Evolutionary conservation across 2,329 filamentous ascomycete genomes (phyloP), one percentile per base, ranked within the genome.

Genomic region (Xylaria sp.): DNA sequence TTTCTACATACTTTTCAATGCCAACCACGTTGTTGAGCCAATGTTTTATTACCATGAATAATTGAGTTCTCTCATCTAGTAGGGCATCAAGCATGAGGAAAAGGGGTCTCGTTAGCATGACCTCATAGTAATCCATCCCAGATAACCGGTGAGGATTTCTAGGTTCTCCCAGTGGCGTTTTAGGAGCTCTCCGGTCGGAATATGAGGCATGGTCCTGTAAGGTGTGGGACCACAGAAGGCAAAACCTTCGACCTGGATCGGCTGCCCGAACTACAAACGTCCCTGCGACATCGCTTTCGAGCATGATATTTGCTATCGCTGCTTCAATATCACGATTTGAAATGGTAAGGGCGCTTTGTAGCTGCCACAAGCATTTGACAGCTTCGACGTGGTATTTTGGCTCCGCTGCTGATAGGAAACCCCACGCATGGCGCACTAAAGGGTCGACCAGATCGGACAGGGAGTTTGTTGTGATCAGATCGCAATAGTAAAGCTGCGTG

Each of bases 361-460:
- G 81, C 71, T 93, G 89, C 92, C 96, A 97, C 44, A 99, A 82
- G 72, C 89, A 91, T 64, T 92, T 89, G 9, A 96, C 92, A 20
- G 94, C 90, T 80, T 99, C 96, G 36, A 99, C 94, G 75, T 98
- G 96, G 72, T 95, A 96, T 76, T 97, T 97, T 0, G 94, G 94
- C 69, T 90, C 90, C 13, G 89, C 85, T n/a, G 92, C 90, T 0
- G 93, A 92, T 44, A 99, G 81, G 74, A 92, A 93, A 5, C 82
- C 79, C 96, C 96, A 99, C 0, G 95, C 85, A 63, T 90, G 86
- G 1, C 83, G 83, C 17, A 96, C 89, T 25, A 98, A 81, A 31
- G 87, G 84, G 22, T 88, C 84, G 5, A 95, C 86, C 9, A 97
- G 80, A 62, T 81, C 84, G 62, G 84, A 90, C 56, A 90, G 76